These are phyloP conservation scores for Fusarium avenaceum DNA, from an alignment of 2,329 filamentous ascomycete species.

Conservation along the genomic window DNA sequence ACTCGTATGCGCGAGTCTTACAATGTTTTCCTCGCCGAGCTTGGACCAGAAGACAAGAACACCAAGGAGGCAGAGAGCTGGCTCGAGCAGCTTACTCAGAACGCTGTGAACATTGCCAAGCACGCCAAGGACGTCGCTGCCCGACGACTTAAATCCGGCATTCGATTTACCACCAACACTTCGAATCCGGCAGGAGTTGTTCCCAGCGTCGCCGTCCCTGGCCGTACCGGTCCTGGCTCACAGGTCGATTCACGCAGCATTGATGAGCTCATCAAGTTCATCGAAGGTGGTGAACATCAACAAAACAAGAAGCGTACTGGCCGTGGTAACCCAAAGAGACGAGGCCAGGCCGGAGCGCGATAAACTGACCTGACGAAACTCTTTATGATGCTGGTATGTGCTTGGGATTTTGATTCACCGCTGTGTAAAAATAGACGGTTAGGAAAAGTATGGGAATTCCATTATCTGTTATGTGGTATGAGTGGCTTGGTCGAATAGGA, in stretches of 20 bases:
- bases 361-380: conserved; percentile 33
- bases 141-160: conserved; percentile 76
- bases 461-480: conserved; percentile 37
- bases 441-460: conserved; percentile 35
- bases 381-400: conserved; percentile 29
- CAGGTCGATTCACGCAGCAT: conserved; percentile 84
- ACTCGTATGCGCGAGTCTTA: conserved; percentile 95
- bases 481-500: conserved; percentile 21
- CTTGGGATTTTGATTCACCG: conserved; percentile 31
- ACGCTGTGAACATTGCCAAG: conserved; percentile 93
- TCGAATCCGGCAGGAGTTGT: conserved; percentile 43
- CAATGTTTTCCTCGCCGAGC: conserved; percentile 90
- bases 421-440: conserved; percentile 42
- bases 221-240: conserved; percentile 48
- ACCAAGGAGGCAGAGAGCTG: conserved; percentile 98
- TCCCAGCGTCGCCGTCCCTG: conserved; percentile 52
- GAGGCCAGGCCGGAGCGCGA: conserved; percentile 54
- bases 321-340: conserved; percentile 69
- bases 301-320: conserved; percentile 69
- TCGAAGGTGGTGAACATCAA: conserved; percentile 79
- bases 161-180: conserved; percentile 69
- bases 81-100: conserved; percentile 96
- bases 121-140: conserved; percentile 89
- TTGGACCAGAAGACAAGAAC: conserved; percentile 93
- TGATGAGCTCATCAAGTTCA: conserved; percentile 93